phyloP scores from a whole-genome alignment of 192 early-diverging fungal genomes.

The Obelidium mucronatum region DNA sequence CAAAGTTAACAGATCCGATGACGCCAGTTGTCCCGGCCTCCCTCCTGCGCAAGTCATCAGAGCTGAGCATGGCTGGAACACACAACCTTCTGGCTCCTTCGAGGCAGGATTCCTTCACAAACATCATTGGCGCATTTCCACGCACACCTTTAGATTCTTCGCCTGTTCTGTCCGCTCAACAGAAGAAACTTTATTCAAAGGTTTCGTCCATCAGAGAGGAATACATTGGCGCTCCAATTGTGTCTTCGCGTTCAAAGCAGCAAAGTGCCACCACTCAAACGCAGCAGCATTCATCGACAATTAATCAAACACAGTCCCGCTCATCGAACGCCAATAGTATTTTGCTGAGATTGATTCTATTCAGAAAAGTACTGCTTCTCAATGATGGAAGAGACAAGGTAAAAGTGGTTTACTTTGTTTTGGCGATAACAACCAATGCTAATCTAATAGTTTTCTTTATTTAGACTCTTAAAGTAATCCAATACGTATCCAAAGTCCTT shows the following conservation, averaged over 20 bases:
- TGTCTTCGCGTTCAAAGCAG: background rate
- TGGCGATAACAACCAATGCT: too few relatives aligned
- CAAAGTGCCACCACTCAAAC: too few relatives aligned
- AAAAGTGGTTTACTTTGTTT: too few relatives aligned
- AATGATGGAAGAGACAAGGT: conserved; percentile 88
- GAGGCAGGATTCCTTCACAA: background rate
- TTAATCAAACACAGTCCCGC: background rate
- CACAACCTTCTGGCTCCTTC: background rate
- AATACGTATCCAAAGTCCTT: conserved; percentile 79
- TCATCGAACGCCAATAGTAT: background rate
- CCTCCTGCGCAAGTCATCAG: background rate
- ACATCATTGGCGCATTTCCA: background rate
- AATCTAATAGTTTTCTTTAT: too few relatives aligned
- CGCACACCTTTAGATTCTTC: too few relatives aligned
- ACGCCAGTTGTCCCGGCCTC: background rate
- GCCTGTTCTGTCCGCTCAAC: too few relatives aligned
- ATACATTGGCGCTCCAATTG: too few relatives aligned
- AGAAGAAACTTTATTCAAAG: background rate
- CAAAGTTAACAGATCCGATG: background rate
- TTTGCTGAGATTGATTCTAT: conserved; percentile 43
- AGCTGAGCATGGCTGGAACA: background rate
- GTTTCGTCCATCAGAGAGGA: background rate
- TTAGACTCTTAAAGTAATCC: conserved; percentile 71
- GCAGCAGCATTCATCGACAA: background rate
- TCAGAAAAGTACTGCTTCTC: conserved; percentile 69